Conservation (phyloP, 345 rosid species). For the Dimocarpus longan region DNA sequence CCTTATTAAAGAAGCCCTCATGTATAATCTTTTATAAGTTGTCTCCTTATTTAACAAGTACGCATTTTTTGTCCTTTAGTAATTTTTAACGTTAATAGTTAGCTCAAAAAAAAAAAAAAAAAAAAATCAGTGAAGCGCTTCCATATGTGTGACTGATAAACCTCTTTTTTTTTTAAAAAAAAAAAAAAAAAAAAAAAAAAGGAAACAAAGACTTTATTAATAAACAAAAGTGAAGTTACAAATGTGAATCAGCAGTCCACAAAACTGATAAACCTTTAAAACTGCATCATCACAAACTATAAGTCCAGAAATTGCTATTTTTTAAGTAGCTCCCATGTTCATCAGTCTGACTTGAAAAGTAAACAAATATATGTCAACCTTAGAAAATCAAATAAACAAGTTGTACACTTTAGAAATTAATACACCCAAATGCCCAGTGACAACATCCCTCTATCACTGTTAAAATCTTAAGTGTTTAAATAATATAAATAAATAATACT, state of each 20-base stretch:
- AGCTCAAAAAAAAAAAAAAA: neutral
- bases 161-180: neutral
- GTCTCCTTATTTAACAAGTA: neutral
- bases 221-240: too few relatives aligned
- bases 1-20: neutral
- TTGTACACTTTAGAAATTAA: neutral
- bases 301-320: slow-evolving; percentile 3
- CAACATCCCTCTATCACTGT: neutral
- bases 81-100: neutral
- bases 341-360: neutral
- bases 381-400: neutral
- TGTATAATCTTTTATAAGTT: neutral
- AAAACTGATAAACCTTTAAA: neutral
- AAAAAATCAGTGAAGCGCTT: neutral
- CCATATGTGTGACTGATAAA: neutral
- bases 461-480: neutral
- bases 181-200: too few relatives aligned
- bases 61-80: neutral
- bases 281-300: neutral
- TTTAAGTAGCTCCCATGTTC: neutral
- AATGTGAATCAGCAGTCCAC: too few relatives aligned
- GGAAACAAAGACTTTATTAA: too few relatives aligned
- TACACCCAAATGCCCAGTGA: neutral
- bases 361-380: too few relatives aligned
- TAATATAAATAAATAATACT: neutral